Percentiles rank a stretch among this genome's conserved stretches.
phyloP scores from a whole-genome alignment of 2,329 filamentous ascomycete species.

The Neofusicoccum sp. region DNA sequence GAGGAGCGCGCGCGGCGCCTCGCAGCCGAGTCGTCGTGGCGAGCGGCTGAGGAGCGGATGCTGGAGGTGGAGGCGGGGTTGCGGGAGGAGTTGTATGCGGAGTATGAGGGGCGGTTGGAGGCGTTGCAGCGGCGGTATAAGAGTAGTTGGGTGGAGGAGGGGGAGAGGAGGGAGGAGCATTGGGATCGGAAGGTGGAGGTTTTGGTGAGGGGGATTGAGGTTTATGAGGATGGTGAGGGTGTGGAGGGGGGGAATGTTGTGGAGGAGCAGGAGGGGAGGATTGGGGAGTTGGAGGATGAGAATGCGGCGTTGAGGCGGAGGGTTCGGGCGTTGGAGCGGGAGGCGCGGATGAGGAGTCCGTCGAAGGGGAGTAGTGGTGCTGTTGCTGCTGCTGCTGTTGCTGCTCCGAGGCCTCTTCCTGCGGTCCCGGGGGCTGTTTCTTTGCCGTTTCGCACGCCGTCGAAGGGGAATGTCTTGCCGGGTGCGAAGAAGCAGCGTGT shows the following conservation, averaged over 20 bases:
- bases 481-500: slow-evolving; percentile 49
- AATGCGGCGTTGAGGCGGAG: slow-evolving; percentile 43
- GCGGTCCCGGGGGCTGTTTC: no score
- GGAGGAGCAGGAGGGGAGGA: slow-evolving; percentile 26
- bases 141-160: slow-evolving; percentile 70
- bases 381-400: neutral
- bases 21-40: slow-evolving; percentile 70
- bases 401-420: no score
- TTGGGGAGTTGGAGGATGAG: slow-evolving; percentile 45
- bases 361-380: neutral
- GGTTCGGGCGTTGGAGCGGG: slow-evolving; percentile 41
- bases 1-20: slow-evolving; percentile 68
- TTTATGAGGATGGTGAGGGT: slow-evolving; percentile 43
- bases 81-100: slow-evolving; percentile 81
- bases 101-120: slow-evolving; percentile 77
- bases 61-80: slow-evolving; percentile 80
- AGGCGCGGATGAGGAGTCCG: slow-evolving; percentile 29
- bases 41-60: slow-evolving; percentile 61
- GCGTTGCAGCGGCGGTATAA: slow-evolving; percentile 81
- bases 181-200: slow-evolving; percentile 85
- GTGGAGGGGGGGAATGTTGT: slow-evolving; percentile 36
- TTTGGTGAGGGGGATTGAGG: slow-evolving; percentile 45
- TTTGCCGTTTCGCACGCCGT: slow-evolving; percentile 17
- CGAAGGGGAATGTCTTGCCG: slow-evolving; percentile 31
- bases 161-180: slow-evolving; percentile 76